phyloP scores from a whole-genome alignment of 2,329 filamentous ascomycete genomes.

The Paraphaeosphaeria sporulosa region DNA sequence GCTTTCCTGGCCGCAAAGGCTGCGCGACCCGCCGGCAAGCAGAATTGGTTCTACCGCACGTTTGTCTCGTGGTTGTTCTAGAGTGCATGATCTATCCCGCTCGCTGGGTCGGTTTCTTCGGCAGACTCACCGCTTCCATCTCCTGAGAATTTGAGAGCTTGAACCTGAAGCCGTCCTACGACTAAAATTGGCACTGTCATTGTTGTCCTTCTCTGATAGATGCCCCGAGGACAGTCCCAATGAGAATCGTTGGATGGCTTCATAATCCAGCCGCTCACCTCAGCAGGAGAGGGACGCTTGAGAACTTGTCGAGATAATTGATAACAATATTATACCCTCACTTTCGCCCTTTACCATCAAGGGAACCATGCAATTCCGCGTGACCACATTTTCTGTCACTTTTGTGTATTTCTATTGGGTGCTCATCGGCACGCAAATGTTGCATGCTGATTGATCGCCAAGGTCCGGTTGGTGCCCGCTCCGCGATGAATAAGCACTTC shows the following conservation, averaged over 20 bases:
- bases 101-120: not conserved
- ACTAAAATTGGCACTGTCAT: too few relatives aligned
- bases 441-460: not conserved
- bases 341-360: not conserved
- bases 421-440: not conserved
- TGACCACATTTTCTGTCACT: not conserved
- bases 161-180: too few relatives aligned
- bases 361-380: not conserved
- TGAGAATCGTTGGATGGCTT: too few relatives aligned
- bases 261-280: too few relatives aligned
- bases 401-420: too few relatives aligned
- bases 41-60: conserved; percentile 63
- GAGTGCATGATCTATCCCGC: conserved; percentile 11
- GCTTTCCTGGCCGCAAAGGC: conserved; percentile 69
- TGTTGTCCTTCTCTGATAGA: too few relatives aligned
- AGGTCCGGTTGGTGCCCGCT: not conserved
- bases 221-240: too few relatives aligned
- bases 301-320: not conserved
- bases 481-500: conserved; percentile 4
- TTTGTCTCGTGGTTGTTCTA: conserved; percentile 71
- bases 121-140: not conserved
- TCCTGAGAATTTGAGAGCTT: too few relatives aligned
- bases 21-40: conserved; percentile 42
- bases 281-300: too few relatives aligned
- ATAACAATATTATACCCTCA: conserved; percentile 5